Evolutionary conservation across 176 grass and related monocot genomes (phyloP), one percentile per base, ranked within the genome.

Genomic region (Juncus inflexus): DNA sequence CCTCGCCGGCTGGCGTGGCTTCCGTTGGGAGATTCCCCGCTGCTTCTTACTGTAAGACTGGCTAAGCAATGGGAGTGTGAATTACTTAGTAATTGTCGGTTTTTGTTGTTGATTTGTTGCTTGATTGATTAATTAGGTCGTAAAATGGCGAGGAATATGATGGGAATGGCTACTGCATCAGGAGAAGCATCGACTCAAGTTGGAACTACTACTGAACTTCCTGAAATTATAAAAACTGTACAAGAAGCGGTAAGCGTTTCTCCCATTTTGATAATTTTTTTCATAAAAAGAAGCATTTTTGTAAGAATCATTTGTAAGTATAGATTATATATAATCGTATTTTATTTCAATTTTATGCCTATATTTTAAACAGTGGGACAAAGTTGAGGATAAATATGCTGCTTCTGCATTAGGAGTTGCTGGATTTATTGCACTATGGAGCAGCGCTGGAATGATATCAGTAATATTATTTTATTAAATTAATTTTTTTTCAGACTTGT

Each of bases 311-410:
- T 28, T 28, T 28, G 1, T 28, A 28, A 28, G 19, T 28, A 28
- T 28, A 13, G 11, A 70, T 7, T 50, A 54, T 61, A 16, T 65
- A 2, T 8, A 55, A 42, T 62, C 11, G 52, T 56, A 3, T 14
- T 45, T 3, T 67, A 50, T 43, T 50, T 15, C 45, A 54, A 39
- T 41, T 67, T n/a, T 1, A 47, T 62, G 43, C 37, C 3, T 5
- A 36, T n/a, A 13, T 28, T 60, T 38, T 69, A 37, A 40, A 65
- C 62, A 97, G 94, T 92, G 94, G 94, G 85, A 89, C 56, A 86
- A 82, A 73, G 16, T 97, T 55, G 77, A 89, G 69, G 83, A 97
- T 80, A 97, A 97, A 78, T 97, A 89, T 70, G 74, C 85, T 2
- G 87, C 81, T 42, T 86, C 71, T 69, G 65, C 85, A 50, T 76